A percentile compares a stretch with the other conserved stretches of the same genome.
These are phyloP conservation scores for Pinus taeda DNA, from an alignment of 75 land plant genomes.

Conservation along the genomic window DNA sequence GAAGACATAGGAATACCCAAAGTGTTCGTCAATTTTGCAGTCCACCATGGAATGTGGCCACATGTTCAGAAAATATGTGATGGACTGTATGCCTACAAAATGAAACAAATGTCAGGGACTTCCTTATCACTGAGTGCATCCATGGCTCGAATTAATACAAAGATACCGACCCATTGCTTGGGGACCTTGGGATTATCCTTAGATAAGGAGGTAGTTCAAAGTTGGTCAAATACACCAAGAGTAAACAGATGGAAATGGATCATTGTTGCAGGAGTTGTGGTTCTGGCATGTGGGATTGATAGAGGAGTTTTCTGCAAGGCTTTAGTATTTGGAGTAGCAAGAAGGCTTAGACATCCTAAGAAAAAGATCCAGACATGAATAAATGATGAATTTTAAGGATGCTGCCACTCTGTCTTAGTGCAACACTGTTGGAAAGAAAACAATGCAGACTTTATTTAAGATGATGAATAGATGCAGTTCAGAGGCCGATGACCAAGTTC, in stretches of 20 bases:
- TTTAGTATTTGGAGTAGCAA: slow-evolving; percentile 65
- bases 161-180: slow-evolving; percentile 19
- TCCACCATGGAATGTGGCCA: slow-evolving; percentile 97
- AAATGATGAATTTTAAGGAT: too few relatives aligned
- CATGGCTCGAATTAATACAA: slow-evolving; percentile 69
- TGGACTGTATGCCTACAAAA: slow-evolving; percentile 73
- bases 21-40: slow-evolving; percentile 82
- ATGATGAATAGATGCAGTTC: too few relatives aligned
- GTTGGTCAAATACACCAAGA: not conserved
- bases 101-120: slow-evolving; percentile 34
- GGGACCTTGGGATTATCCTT: not conserved
- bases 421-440: too few relatives aligned
- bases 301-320: slow-evolving; percentile 75
- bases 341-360: too few relatives aligned
- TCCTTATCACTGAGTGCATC: slow-evolving; percentile 51
- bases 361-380: too few relatives aligned
- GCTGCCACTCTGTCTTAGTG: too few relatives aligned
- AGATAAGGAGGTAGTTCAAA: slow-evolving; percentile 3
- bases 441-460: too few relatives aligned
- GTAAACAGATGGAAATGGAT: slow-evolving; percentile 74
- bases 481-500: too few relatives aligned
- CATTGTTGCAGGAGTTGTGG: slow-evolving; percentile 81
- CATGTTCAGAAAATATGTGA: slow-evolving; percentile 83
- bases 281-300: slow-evolving; percentile 74
- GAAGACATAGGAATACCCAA: slow-evolving; percentile 99